A percentile compares a stretch with the other conserved stretches of the same genome.
phyloP scores from a whole-genome alignment of 2,329 filamentous ascomycete species.

The Elsinoe ampelina region DNA sequence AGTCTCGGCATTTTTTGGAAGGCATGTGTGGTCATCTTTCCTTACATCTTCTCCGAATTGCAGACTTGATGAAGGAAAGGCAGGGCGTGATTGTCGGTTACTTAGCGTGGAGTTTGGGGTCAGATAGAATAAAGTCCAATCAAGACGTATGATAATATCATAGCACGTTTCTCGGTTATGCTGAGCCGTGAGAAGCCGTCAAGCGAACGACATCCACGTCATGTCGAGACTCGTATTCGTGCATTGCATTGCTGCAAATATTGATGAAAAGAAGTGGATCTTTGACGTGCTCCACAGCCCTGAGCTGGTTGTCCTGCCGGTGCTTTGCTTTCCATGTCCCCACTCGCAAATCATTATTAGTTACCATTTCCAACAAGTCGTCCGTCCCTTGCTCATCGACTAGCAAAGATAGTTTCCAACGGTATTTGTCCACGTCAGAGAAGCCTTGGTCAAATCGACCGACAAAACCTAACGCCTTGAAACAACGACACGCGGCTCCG shows the following conservation, averaged over 20 bases:
- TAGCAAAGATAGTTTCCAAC: background rate
- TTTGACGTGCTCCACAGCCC: background rate
- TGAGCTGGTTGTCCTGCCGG: no score
- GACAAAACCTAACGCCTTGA: background rate
- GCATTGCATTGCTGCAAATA: background rate
- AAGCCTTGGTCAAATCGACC: background rate
- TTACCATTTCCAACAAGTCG: background rate
- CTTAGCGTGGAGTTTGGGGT: slow-evolving; percentile 8
- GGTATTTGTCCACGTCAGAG: background rate
- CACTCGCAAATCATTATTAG: background rate
- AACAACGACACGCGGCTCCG: slow-evolving; percentile 9
- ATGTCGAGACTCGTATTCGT: background rate
- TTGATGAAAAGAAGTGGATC: background rate
- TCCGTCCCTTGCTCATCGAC: background rate
- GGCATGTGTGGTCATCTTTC: slow-evolving; percentile 40
- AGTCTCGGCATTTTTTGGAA: slow-evolving; percentile 45
- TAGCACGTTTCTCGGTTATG: background rate
- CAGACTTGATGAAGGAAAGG: slow-evolving; percentile 17
- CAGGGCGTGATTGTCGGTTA: background rate
- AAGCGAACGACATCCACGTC: background rate
- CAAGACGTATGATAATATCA: background rate
- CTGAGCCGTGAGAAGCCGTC: no score
- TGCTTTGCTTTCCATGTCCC: background rate
- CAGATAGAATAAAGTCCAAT: background rate
- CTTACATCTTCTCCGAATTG: slow-evolving; percentile 38